Evolutionary conservation across 371 early-diverging fungal species (phyloP), one percentile per base, ranked within the genome.

Genomic region (Caulochytrium protostelioides): DNA sequence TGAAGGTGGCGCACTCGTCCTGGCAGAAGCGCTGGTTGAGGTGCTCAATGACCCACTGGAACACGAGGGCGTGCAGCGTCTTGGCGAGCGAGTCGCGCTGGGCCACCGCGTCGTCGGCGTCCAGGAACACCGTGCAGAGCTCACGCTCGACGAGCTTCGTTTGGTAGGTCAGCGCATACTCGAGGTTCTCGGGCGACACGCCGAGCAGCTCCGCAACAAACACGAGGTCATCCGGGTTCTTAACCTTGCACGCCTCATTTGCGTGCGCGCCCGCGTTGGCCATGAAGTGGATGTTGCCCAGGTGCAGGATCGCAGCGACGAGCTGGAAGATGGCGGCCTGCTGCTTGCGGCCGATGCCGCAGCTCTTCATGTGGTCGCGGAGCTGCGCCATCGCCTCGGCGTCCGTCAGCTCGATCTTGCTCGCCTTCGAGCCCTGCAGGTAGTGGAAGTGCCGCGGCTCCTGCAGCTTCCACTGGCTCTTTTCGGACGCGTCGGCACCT

Each of bases 261-360:
- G 50, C 59, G 49, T 25, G n/a, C n/a, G n/a, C n/a, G n/a, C n/a
- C n/a, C n/a, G n/a, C n/a, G n/a, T n/a, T n/a, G n/a, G n/a, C 69
- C 36, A 70, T 61, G 49, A 91, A 94, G 17, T 65, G 56, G 40
- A 94, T 50, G 52, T 89, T 89, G 20, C 90, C 87, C 19, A 94
- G 64, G 44, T 82, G 78, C 28, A 94, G 54, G 37, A 94, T 81
- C 8, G 84, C 78, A 1, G 87, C 74, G 31, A 94, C 46, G 22
- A 85, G 66, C 38, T 83, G 78, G 35, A 80, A 78, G 25, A 90
- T 70, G 39, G 79, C 77, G 7, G 66, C 61, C 29, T 79, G 74
- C 41, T 74, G 76, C 37, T 79, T 74, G 33, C 71, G 69, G 32
- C 73, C 65, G 32, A 90, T 70, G 1, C 91, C 90, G 25, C 83